phyloP scores from a whole-genome alignment of 2,329 filamentous ascomycete species.

The Aureobasidium subglaciale region DNA sequence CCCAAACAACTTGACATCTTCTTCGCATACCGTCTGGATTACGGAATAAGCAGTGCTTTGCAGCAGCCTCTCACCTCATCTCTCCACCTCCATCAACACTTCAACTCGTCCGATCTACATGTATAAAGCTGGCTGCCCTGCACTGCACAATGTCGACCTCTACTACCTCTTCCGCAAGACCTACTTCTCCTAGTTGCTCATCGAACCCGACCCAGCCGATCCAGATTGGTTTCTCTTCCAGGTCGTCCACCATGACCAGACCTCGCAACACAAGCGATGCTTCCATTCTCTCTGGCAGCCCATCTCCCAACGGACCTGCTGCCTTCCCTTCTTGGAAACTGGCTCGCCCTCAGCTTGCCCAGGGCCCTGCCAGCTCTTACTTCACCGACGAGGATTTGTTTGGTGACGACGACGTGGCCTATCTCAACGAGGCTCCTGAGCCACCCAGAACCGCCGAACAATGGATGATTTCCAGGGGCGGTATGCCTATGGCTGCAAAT shows the following conservation, averaged over 20 bases:
- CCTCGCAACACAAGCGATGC: constrained; percentile 16
- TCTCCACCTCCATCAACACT: constrained; percentile 2
- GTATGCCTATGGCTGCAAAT: constrained; percentile 20
- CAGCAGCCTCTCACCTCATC: constrained; percentile 5
- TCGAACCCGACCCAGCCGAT: constrained; percentile 17
- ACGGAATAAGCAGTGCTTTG: constrained; percentile 12
- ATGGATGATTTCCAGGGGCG: constrained; percentile 21
- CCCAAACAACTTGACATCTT: constrained; percentile 1
- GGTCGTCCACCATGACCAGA: constrained; percentile 13
- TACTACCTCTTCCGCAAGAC: constrained; percentile 17
- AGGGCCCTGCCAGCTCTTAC: constrained; percentile 26
- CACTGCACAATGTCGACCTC: constrained; percentile 18
- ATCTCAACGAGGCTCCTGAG: constrained; percentile 27
- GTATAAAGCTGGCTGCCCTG: constrained; percentile 12
- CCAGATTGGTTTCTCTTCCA: constrained; percentile 18
- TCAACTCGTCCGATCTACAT: not conserved
- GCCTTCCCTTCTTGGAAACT: constrained; percentile 20
- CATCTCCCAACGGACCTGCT: constrained; percentile 11
- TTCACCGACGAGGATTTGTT: constrained; percentile 33
- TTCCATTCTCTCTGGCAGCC: constrained; percentile 11
- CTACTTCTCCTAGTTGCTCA: constrained; percentile 16
- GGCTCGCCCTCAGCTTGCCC: constrained; percentile 12
- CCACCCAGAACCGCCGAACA: constrained; percentile 28
- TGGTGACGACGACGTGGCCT: constrained; percentile 24
- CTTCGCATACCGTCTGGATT: constrained; percentile 11